These are phyloP conservation scores for Thermoascus crustaceus DNA, from an alignment of 2,329 filamentous ascomycete genomes.

Conservation along the genomic window DNA sequence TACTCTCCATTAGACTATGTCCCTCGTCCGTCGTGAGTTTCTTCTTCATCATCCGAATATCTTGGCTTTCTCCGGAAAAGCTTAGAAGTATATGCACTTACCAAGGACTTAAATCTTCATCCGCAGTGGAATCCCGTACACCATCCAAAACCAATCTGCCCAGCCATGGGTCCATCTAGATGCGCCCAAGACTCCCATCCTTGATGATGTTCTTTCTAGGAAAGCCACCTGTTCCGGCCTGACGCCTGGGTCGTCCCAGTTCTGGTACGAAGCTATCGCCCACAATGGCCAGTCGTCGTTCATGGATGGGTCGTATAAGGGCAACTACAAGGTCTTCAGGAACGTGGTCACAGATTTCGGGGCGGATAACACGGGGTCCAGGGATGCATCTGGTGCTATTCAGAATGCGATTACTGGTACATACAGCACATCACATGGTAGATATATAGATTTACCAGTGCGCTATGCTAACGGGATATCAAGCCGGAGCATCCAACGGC, in stretches of 20 bases:
- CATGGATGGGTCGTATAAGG: slow-evolving; percentile 15
- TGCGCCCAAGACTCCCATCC: slow-evolving; percentile 1
- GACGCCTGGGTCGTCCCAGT: slow-evolving; percentile 8
- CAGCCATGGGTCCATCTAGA: slow-evolving; percentile 12
- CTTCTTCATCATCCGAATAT: too few relatives aligned
- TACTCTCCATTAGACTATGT: too few relatives aligned
- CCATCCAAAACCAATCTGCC: slow-evolving; percentile 11
- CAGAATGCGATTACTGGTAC: slow-evolving; percentile 23
- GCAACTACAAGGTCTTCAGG: slow-evolving; percentile 27
- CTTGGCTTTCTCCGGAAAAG: too few relatives aligned
- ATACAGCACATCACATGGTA: background rate
- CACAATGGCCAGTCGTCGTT: slow-evolving; percentile 24
- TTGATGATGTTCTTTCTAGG: background rate
- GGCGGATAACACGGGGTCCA: slow-evolving; percentile 25
- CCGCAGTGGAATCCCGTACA: slow-evolving; percentile 16
- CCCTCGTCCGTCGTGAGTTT: too few relatives aligned
- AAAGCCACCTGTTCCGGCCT: slow-evolving; percentile 4
- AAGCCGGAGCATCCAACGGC: slow-evolving; percentile 18
- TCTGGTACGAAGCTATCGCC: slow-evolving; percentile 22
- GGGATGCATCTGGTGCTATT: slow-evolving; percentile 21
- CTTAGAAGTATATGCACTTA: too few relatives aligned
- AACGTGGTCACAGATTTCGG: slow-evolving; percentile 27
- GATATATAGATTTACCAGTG: slow-evolving; percentile 1
- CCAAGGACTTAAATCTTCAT: too few relatives aligned
- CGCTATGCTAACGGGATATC: slow-evolving; percentile 2